These are phyloP conservation scores for Pythium volutum DNA, from an alignment of 352 stramenopile genomes.

Conservation along the genomic window DNA sequence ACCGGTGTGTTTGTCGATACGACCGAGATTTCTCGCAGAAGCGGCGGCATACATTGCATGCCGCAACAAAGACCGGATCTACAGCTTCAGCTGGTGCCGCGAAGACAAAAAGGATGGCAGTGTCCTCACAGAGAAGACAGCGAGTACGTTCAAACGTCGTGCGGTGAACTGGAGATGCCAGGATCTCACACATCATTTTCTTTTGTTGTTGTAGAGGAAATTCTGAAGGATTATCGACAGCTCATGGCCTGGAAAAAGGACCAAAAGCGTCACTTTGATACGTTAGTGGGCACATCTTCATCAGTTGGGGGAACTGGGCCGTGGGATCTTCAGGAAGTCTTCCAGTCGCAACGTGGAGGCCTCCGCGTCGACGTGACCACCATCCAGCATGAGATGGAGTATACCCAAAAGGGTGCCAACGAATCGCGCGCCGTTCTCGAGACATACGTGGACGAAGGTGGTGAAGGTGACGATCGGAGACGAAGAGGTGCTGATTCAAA, in stretches of 20 bases:
- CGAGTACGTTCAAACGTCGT: conserved; percentile 39
- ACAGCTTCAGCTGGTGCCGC: conserved; percentile 77
- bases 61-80: conserved; percentile 70
- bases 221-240: conserved; percentile 56
- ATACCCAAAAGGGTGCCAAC: conserved; percentile 63
- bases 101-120: conserved; percentile 41
- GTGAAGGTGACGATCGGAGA: conserved; percentile 14
- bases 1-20: conserved; percentile 52
- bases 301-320: conserved; percentile 29
- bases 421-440: conserved; percentile 52
- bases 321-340: conserved; percentile 42
- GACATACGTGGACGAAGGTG: conserved; percentile 28
- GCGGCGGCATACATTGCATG: conserved; percentile 75
- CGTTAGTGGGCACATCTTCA: conserved; percentile 33
- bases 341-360: conserved; percentile 54
- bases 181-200: not conserved
- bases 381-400: conserved; percentile 59
- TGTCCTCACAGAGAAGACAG: conserved; percentile 61
- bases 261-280: conserved; percentile 61
- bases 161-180: not conserved
- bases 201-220: conserved; percentile 36
- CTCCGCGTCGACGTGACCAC: conserved; percentile 57
- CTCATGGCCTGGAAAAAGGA: conserved; percentile 66
- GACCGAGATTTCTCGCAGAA: conserved; percentile 58
- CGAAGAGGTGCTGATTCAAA: not conserved